Evolutionary conservation across 176 grass and related monocot species (phyloP).

Genomic region (Zoysia japonica): DNA sequence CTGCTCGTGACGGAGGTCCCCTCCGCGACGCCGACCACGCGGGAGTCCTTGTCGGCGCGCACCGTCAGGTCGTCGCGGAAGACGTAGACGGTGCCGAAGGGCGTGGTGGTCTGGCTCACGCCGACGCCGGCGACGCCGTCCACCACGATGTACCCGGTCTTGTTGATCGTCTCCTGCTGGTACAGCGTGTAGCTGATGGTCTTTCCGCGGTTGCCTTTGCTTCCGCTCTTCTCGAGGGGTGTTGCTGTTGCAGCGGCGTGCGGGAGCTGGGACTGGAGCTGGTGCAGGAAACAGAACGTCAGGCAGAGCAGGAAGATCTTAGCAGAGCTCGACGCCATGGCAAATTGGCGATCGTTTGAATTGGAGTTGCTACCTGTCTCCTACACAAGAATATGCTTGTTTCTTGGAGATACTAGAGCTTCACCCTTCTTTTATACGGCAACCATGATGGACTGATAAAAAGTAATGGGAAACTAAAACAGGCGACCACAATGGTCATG

Average conservation of each 20-base stretch:
- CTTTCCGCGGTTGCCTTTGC: conserved; percentile 29
- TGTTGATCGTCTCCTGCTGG: conserved; percentile 84
- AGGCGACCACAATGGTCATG: background rate
- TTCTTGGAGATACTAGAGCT: background rate
- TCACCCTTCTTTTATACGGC: background rate
- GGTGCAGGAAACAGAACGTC: background rate
- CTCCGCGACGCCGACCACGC: conserved; percentile 56
- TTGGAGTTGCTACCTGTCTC: background rate
- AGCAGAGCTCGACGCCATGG: background rate
- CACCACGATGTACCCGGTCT: conserved; percentile 63
- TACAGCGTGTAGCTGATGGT: conserved; percentile 62
- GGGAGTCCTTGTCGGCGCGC: conserved; percentile 31
- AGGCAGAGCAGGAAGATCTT: conserved; percentile 16
- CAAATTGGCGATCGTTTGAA: background rate
- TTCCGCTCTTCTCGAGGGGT: background rate
- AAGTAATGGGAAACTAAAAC: background rate
- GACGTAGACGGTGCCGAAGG: conserved; percentile 71
- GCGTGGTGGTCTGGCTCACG: conserved; percentile 68
- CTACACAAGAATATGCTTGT: too few relatives aligned
- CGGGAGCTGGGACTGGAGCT: background rate
- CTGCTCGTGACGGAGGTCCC: conserved; percentile 62
- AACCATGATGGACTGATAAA: background rate
- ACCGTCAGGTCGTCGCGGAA: conserved; percentile 71
- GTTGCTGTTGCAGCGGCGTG: background rate
- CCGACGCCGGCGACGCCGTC: conserved; percentile 51